A percentile compares a stretch with the other conserved stretches of the same genome.
Evolutionary conservation across 2,329 filamentous ascomycete species (phyloP).

Genomic region (Fusarium begoniae): DNA sequence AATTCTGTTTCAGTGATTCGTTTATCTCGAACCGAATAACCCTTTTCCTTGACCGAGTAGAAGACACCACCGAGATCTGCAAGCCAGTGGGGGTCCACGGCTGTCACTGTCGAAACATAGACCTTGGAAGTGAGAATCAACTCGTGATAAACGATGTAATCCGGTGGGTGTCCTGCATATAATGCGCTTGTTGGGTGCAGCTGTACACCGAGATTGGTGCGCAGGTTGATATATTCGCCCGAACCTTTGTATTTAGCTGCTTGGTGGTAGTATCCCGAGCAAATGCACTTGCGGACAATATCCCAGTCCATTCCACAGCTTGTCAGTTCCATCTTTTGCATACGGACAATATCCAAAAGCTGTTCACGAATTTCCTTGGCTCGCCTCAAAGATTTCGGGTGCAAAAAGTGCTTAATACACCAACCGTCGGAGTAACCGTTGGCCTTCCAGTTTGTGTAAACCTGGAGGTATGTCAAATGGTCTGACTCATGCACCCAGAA

Average conservation of each 20-base stretch:
- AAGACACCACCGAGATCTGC: conserved; percentile 97
- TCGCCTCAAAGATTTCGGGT: conserved; percentile 90
- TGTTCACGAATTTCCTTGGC: conserved; percentile 96
- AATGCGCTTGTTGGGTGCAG: conserved; percentile 93
- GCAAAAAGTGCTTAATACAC: conserved; percentile 93
- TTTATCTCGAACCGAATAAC: conserved; percentile 87
- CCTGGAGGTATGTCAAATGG: conserved; percentile 93
- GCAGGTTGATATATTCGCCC: conserved; percentile 96
- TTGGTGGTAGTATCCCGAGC: conserved; percentile 97
- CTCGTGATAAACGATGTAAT: conserved; percentile 98
- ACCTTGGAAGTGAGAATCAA: conserved; percentile 96
- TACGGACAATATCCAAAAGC: conserved; percentile 90
- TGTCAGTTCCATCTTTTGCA: conserved; percentile 87
- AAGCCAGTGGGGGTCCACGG: conserved; percentile 96
- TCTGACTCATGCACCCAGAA: conserved; percentile 99
- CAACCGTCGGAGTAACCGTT: conserved; percentile 91
- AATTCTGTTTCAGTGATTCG: conserved; percentile 91
- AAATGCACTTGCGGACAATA: conserved; percentile 93
- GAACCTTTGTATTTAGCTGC: conserved; percentile 95
- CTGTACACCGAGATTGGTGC: conserved; percentile 93
- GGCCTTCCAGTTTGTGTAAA: conserved; percentile 93
- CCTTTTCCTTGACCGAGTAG: conserved; percentile 97
- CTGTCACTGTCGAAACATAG: conserved; percentile 97
- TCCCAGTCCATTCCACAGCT: conserved; percentile 98
- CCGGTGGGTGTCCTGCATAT: conserved; percentile 93